phyloP scores from a whole-genome alignment of 106 monocot genomes.

The Narthecium ossifragum region DNA sequence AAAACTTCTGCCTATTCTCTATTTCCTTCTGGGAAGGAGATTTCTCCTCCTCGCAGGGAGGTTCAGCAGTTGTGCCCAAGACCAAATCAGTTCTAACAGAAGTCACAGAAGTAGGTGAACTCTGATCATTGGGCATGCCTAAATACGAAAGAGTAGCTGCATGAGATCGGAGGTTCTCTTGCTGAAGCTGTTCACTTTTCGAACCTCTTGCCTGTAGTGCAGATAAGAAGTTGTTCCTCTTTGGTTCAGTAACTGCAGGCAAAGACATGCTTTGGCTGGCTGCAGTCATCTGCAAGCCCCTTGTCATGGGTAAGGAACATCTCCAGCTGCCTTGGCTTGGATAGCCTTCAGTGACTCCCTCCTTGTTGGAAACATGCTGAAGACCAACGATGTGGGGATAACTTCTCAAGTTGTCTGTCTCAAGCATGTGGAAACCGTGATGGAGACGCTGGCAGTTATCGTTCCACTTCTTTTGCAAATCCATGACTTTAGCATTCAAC shows the following conservation, averaged over 20 bases:
- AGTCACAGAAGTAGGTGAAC: conserved; percentile 47
- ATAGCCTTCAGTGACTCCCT: neutral
- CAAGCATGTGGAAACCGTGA: conserved; percentile 12
- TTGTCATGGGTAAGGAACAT: conserved; percentile 7
- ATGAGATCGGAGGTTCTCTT: conserved; percentile 11
- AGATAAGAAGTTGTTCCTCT: conserved; percentile 23
- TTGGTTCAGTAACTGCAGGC: conserved; percentile 17
- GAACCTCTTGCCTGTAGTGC: conserved; percentile 30
- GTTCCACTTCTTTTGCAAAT: conserved; percentile 60
- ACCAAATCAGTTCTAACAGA: conserved; percentile 82
- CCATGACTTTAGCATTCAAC: conserved; percentile 27
- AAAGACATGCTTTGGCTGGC: conserved; percentile 29
- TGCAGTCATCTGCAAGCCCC: conserved; percentile 7
- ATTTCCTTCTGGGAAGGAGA: neutral
- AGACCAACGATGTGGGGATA: conserved; percentile 29
- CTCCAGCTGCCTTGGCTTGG: conserved; percentile 10
- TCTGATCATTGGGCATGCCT: conserved; percentile 21
- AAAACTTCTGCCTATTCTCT: neutral
- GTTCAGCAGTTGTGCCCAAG: conserved; percentile 36
- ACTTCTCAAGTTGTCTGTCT: conserved; percentile 6
- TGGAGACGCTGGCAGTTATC: conserved; percentile 31
- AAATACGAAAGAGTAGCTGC: conserved; percentile 15
- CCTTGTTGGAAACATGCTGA: conserved; percentile 24
- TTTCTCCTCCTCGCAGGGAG: conserved; percentile 13
- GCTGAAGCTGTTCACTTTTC: conserved; percentile 34